Conservation (phyloP, 2,329 filamentous ascomycete species). For the Sporothrix sp. region DNA sequence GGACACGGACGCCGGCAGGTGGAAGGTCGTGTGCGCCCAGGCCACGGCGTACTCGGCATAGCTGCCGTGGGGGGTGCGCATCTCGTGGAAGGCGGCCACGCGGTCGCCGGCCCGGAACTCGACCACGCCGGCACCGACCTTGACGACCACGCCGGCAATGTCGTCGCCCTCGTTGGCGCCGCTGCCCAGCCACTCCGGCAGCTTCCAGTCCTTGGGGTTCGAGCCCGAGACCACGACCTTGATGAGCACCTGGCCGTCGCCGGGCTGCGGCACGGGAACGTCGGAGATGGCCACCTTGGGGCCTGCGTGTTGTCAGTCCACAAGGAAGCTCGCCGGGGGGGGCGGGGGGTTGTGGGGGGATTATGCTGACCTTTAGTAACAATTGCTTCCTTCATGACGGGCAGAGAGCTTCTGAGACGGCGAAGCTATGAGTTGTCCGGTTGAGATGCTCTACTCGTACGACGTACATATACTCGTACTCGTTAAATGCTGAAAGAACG, state of each 20-base stretch:
- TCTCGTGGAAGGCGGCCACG: constrained; percentile 43
- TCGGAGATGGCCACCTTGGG: too few species aligned
- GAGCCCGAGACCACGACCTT: constrained; percentile 28
- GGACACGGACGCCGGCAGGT: constrained; percentile 26
- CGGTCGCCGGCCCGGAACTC: constrained; percentile 50
- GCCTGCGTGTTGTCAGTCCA: too few species aligned
- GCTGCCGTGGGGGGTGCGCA: constrained; percentile 26
- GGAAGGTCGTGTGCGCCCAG: constrained; percentile 32
- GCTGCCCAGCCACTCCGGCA: constrained; percentile 15
- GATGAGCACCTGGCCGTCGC: constrained; percentile 19
- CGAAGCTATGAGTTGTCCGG: too few species aligned
- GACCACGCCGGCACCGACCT: constrained; percentile 43
- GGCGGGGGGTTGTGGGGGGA: too few species aligned
- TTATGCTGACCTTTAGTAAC: too few species aligned
- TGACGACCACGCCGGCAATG: constrained; percentile 45
- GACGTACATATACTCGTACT: too few species aligned
- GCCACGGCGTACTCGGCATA: constrained; percentile 35
- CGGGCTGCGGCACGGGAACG: constrained; percentile 30
- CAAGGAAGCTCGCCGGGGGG: too few species aligned
- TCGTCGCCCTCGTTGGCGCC: constrained; percentile 41
- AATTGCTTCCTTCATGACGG: too few species aligned
- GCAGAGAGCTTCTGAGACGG: too few species aligned
- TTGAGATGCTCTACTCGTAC: too few species aligned
- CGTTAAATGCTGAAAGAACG: too few species aligned
- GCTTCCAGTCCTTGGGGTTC: constrained; percentile 41